Base-by-base conservation (phyloP, 2,329 filamentous ascomycete genomes). In the Trichoderma atroviride region DNA sequence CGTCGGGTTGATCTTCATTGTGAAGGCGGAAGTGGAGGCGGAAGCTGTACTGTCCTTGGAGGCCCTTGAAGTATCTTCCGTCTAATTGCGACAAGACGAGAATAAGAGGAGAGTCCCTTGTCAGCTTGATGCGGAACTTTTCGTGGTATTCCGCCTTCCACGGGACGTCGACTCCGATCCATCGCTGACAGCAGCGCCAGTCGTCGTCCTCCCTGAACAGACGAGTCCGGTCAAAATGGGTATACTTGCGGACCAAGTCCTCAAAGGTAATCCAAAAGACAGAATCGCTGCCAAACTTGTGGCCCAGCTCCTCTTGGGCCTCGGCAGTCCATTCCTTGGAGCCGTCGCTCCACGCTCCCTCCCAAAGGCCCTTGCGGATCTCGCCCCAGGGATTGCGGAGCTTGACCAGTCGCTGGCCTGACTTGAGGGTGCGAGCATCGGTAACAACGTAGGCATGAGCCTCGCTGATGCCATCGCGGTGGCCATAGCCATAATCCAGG, bases 201-300 rank as follows among this genome's bases (percentile, higher is more conserved):
- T 86, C 83, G 9, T 62, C 68, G 24, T 88, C 85, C 31, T 88
- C 85, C 33, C 85, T 81, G 76, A 90, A 90, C 22, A 91, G 83
- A 0, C 88, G 83, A 0, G 88, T 90, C 16, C 88, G 83, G 74
- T 90, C 87, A 65, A 90, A 86, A 72, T 85, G 83, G 60, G 85
- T 84, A 74, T 87, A 90, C 74, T 89, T 90, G 71, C 85, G 84
- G 14, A 90, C 83, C 64, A 91, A 81, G 73, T 90, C 88, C 62
- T 86, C 82, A 74, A 88, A 89, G 1, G 86, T 83, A 70, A 89
- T 89, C 87, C 87, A 89, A 74, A 89, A 89, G 14, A 88, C 86
- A 0, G 86, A 88, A 73, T 89, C 87, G 71, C 85, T 86, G 27
- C 87, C 87, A 69, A 89, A 89, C 35, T 83, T 83, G 74, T 89